phyloP scores from a whole-genome alignment of 305 asterid genomes.

The Fraxinus baroniana region DNA sequence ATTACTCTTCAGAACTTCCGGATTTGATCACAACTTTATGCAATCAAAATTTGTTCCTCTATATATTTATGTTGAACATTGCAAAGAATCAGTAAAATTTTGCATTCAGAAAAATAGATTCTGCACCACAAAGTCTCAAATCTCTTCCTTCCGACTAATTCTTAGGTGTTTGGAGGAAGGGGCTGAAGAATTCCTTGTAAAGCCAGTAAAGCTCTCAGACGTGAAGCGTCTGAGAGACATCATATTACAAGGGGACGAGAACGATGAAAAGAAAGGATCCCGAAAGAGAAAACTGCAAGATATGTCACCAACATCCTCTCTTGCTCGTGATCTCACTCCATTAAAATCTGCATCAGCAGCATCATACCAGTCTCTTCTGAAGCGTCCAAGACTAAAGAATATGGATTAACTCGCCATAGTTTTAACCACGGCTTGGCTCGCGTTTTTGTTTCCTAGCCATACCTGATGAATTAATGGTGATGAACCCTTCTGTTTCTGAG shows the following conservation, averaged over 20 bases:
- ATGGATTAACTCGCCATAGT: conserved; percentile 9
- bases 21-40: neutral
- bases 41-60: neutral
- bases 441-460: neutral
- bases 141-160: too few relatives aligned
- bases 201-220: conserved; percentile 81
- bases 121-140: neutral
- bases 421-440: neutral
- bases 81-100: neutral
- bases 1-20: neutral
- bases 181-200: conserved; percentile 75
- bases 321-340: conserved; percentile 6
- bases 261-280: conserved; percentile 14
- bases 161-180: conserved; percentile 85
- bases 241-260: conserved; percentile 42
- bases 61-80: neutral
- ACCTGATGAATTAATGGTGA: neutral
- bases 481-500: neutral
- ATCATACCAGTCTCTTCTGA: conserved; percentile 24
- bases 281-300: conserved; percentile 50
- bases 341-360: conserved; percentile 11
- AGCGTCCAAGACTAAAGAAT: conserved; percentile 34
- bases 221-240: conserved; percentile 64
- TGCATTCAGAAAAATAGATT: neutral
- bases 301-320: conserved; percentile 17